phyloP scores from a whole-genome alignment of 1,284 basidiomycete genomes.

The Ustilago nuda region DNA sequence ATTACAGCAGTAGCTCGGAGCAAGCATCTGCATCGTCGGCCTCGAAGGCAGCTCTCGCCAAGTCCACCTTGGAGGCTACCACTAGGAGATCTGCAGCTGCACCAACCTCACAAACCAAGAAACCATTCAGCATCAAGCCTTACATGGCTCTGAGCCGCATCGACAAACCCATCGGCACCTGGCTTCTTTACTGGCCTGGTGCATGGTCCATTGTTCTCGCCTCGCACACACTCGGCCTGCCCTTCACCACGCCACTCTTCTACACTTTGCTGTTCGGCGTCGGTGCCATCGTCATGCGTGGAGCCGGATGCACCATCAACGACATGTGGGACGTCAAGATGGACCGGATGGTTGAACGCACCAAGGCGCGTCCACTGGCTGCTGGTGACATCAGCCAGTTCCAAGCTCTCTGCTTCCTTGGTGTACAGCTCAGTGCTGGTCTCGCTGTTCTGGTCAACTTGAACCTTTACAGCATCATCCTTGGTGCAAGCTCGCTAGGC shows the following conservation, averaged over 20 bases:
- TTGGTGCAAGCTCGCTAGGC: conserved; percentile 89
- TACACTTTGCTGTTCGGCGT: conserved; percentile 81
- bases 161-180: conserved; percentile 94
- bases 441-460: conserved; percentile 90
- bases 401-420: conserved; percentile 86
- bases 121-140: conserved; percentile 71
- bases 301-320: conserved; percentile 98
- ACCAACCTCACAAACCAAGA: not conserved
- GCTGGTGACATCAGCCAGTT: conserved; percentile 81
- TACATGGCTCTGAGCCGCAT: conserved; percentile 87
- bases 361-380: conserved; percentile 79
- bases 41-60: not conserved
- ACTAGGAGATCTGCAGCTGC: not conserved
- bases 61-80: not conserved
- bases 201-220: conserved; percentile 67
- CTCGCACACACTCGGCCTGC: conserved; percentile 54
- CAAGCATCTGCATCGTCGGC: not conserved
- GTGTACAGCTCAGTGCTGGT: conserved; percentile 83
- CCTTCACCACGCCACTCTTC: conserved; percentile 51
- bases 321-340: conserved; percentile 97
- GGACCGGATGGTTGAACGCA: conserved; percentile 85
- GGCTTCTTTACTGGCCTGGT: conserved; percentile 92
- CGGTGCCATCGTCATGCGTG: conserved; percentile 94
- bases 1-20: conserved; percentile 20
- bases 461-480: conserved; percentile 92